A percentile compares a stretch with the other conserved stretches of the same genome.
phyloP scores from a whole-genome alignment of 805 yeast species.

The Myxozyma vanderwaltii region DNA sequence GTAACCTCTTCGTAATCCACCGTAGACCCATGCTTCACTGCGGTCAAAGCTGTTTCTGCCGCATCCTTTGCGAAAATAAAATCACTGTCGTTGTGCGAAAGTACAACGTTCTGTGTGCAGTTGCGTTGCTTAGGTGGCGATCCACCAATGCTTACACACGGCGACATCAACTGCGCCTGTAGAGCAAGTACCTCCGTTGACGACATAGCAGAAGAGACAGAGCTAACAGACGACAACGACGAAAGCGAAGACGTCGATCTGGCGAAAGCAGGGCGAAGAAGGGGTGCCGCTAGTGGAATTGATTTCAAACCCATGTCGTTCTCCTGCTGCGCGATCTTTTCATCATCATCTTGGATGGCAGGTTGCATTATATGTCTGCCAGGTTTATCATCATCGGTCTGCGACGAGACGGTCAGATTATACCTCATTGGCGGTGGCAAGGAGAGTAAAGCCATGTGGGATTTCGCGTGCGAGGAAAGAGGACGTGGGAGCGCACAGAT shows the following conservation, averaged over 20 bases:
- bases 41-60: too few relatives aligned
- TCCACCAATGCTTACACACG: slow-evolving; percentile 1
- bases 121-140: background rate
- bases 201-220: background rate
- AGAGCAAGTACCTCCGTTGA: background rate
- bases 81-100: background rate
- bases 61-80: too few relatives aligned
- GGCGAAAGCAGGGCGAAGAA: background rate
- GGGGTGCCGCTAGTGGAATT: background rate
- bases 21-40: too few relatives aligned
- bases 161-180: background rate
- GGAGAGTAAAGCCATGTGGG: background rate
- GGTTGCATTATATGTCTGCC: background rate
- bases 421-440: background rate
- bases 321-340: background rate
- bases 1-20: too few relatives aligned
- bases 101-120: background rate
- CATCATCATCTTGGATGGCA: background rate
- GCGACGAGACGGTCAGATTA: background rate
- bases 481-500: background rate
- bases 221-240: slow-evolving; percentile 2
- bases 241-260: slow-evolving; percentile 9
- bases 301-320: background rate
- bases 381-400: background rate
- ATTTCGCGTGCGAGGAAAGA: background rate